These are phyloP conservation scores for Pythium apleroticum DNA, from an alignment of 352 stramenopile genomes.

Conservation along the genomic window DNA sequence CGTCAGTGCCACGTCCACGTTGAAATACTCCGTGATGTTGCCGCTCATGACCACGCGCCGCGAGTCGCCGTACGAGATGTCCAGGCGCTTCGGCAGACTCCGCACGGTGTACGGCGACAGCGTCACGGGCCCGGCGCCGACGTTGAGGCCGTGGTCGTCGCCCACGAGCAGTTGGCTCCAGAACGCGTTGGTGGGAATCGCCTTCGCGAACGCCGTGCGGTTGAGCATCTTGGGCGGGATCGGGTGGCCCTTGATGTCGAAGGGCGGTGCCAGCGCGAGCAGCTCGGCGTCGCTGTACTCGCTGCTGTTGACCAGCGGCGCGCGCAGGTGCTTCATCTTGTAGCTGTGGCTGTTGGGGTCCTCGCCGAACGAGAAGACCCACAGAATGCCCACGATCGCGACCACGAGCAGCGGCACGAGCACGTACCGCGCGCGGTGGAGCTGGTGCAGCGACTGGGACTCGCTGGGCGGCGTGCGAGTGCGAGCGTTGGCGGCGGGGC, in stretches of 20 bases:
- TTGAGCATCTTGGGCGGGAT: conserved; percentile 63
- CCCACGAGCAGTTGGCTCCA: conserved; percentile 88
- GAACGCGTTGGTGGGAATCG: conserved; percentile 88
- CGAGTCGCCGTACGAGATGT: conserved; percentile 83
- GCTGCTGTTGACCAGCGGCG: conserved; percentile 18
- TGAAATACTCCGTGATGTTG: conserved; percentile 81
- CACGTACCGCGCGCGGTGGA: conserved; percentile 53
- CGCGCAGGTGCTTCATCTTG: conserved; percentile 13
- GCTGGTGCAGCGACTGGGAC: conserved; percentile 18
- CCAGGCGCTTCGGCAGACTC: conserved; percentile 59
- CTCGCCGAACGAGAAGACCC: conserved; percentile 33
- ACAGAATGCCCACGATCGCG: conserved; percentile 46
- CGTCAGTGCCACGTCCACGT: conserved; percentile 70
- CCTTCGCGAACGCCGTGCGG: conserved; percentile 35
- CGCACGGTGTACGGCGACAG: conserved; percentile 84
- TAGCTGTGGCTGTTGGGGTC: conserved; percentile 25
- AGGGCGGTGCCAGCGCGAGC: conserved; percentile 58
- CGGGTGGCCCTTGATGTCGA: conserved; percentile 49
- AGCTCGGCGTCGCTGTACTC: conserved; percentile 43
- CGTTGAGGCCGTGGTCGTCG: conserved; percentile 70
- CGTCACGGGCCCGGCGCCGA: conserved; percentile 71
- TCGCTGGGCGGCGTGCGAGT: conserved; percentile 1
- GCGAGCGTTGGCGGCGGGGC: conserved; percentile 6
- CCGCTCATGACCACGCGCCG: conserved; percentile 60
- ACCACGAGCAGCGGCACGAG: conserved; percentile 54